Base-by-base conservation (phyloP, 257 asterid genomes). In the Nicotiana otophora region DNA sequence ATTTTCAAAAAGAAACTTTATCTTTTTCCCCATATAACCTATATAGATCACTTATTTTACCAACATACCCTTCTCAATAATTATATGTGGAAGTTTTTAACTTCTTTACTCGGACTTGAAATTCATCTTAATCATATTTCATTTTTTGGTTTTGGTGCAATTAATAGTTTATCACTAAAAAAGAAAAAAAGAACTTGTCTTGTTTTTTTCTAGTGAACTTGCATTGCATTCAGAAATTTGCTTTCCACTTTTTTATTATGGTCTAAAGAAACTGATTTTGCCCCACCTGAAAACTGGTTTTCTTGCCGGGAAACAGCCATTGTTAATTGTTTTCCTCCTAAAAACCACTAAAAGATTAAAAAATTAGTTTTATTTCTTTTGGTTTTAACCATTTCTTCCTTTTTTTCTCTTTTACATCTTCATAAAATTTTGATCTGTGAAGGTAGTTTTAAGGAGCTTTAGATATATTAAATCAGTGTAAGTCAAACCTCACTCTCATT, bases 1-100 rank as follows among this genome's bases (percentile, higher is more conserved):
- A 84, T 77, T 80, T 89, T 70, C 39, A 83, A 82, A 89, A 90
- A 89, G 90, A 88, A 85, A 88, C 90, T 84, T 86, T 81, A 84
- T 83, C 92, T 70, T 91, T 90, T 85, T 36, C 82, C 88, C 84
- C 76, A 76, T 77, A 82, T 65, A 77, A 72, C 77, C 82, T 75
- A 82, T 62, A 58, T 63, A 54, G 36, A 77, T 61, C 77, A 11
- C 4, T 42, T 26, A 48, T 51, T 81, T 58, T 54, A 84, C 84
- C 77, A 72, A 64, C 17, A 63, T 51, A 66, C 85, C 83, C 72
- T 4, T 4, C 3, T 31, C 77, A 82, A 62, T 65, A 77, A 78
- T 85, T 81, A 63, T 85, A 82, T 81, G 74, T 42, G 10, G 19
- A 48, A 42, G 36, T 72, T 87, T 81, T 83, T 67, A 85, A 81